Conservation (phyloP, 257 asterid genomes). For the Sherardia arvensis region DNA sequence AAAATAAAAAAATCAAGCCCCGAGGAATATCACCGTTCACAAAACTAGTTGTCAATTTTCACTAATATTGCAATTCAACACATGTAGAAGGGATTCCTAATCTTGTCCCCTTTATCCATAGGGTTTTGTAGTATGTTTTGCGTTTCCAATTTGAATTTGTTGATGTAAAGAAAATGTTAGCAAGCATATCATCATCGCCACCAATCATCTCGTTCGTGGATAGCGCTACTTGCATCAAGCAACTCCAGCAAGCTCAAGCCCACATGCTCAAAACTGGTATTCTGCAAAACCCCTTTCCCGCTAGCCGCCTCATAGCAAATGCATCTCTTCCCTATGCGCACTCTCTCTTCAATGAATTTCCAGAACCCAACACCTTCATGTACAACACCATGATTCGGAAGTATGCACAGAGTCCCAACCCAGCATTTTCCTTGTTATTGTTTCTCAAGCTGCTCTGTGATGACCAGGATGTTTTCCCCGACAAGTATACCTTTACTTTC, state of each 20-base stretch:
- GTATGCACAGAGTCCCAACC: constrained; percentile 19
- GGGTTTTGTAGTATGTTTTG: background rate
- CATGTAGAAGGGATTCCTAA: too few species aligned
- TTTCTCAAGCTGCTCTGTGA: constrained; percentile 22
- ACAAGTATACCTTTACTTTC: constrained; percentile 32
- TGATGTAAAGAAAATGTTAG: background rate
- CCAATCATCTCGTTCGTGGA: constrained; percentile 25
- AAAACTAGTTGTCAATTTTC: too few species aligned
- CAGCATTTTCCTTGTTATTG: constrained; percentile 13
- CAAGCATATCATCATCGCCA: constrained; percentile 9
- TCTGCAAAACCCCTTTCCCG: constrained; percentile 18
- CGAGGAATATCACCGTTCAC: too few species aligned
- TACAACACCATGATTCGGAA: constrained; percentile 32
- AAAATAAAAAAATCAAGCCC: too few species aligned
- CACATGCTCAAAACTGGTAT: constrained; percentile 29
- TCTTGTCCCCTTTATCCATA: too few species aligned
- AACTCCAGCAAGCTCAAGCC: constrained; percentile 32
- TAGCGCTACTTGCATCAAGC: constrained; percentile 16
- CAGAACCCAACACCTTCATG: constrained; percentile 22
- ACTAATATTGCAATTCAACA: too few species aligned
- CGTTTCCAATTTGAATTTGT: background rate
- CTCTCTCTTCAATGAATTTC: constrained; percentile 21
- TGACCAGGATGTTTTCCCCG: constrained; percentile 14
- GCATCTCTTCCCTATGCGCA: constrained; percentile 27
- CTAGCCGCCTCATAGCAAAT: constrained; percentile 27